Conservation (phyloP, 805 yeast genomes). For the Pichia exigua region DNA sequence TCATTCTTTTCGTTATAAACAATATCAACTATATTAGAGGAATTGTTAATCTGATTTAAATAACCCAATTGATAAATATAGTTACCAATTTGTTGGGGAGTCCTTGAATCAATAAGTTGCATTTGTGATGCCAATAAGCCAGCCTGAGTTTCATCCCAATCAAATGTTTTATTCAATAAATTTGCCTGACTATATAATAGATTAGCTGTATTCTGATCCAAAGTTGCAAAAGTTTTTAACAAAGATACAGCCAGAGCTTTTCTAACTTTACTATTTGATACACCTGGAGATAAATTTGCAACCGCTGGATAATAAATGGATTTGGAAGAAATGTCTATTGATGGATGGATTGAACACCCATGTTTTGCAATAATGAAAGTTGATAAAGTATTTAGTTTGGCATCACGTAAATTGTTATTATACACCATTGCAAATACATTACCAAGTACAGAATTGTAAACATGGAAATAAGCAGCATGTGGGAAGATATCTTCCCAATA, state of each 20-base stretch:
- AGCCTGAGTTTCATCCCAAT: slow-evolving; percentile 78
- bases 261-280: slow-evolving; percentile 52
- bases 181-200: slow-evolving; percentile 14
- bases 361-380: slow-evolving; percentile 52
- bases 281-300: slow-evolving; percentile 48
- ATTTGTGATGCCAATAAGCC: slow-evolving; percentile 70
- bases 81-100: slow-evolving; percentile 53
- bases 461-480: slow-evolving; percentile 45
- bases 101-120: slow-evolving; percentile 41
- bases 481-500: slow-evolving; percentile 39
- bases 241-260: slow-evolving; percentile 69
- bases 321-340: slow-evolving; percentile 46
- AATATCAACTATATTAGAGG: slow-evolving; percentile 62
- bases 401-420: slow-evolving; percentile 32
- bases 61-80: slow-evolving; percentile 47
- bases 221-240: slow-evolving; percentile 55
- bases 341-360: slow-evolving; percentile 55
- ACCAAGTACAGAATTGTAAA: slow-evolving; percentile 40
- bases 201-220: slow-evolving; percentile 31
- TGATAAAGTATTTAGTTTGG: slow-evolving; percentile 26
- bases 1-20: slow-evolving; percentile 41
- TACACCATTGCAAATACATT: slow-evolving; percentile 44
- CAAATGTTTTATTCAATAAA: slow-evolving; percentile 20
- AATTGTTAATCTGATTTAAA: slow-evolving; percentile 36
- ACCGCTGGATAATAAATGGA: slow-evolving; percentile 79